These are phyloP conservation scores for Zizania latifolia DNA, from an alignment of 176 grass and related monocot species.

Conservation along the genomic window DNA sequence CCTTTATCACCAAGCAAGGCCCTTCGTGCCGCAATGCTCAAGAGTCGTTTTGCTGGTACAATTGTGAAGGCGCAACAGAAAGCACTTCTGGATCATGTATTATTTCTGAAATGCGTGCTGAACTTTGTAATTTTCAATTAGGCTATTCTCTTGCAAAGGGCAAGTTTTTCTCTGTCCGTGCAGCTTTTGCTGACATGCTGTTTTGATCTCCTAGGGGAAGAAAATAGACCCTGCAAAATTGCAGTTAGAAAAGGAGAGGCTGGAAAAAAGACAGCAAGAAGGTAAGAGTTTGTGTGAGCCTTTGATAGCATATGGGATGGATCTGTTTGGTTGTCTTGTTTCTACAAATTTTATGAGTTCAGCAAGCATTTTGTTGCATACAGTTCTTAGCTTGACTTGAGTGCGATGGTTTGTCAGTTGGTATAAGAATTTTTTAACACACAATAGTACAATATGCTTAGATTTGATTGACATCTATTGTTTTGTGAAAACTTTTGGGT, in stretches of 20 bases:
- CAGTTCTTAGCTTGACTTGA: neutral
- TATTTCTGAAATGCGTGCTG: slow-evolving; percentile 17
- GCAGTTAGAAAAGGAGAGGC: slow-evolving; percentile 64
- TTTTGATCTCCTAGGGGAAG: slow-evolving; percentile 41
- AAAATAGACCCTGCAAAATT: slow-evolving; percentile 67
- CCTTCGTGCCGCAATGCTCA: slow-evolving; percentile 76
- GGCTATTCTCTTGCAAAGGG: slow-evolving; percentile 7
- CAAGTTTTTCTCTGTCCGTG: neutral
- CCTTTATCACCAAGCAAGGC: slow-evolving; percentile 73
- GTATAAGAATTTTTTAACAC: neutral
- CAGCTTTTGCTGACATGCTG: slow-evolving; percentile 12
- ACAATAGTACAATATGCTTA: neutral
- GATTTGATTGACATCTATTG: neutral
- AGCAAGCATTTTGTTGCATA: neutral
- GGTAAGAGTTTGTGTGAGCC: slow-evolving; percentile 31
- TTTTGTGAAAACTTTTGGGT: neutral
- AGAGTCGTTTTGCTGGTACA: slow-evolving; percentile 73
- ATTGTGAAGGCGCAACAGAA: slow-evolving; percentile 79
- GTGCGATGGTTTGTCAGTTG: neutral
- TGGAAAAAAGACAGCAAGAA: slow-evolving; percentile 79
- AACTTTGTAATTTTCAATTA: slow-evolving; percentile 7
- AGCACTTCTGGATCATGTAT: slow-evolving; percentile 72
- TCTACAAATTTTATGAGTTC: neutral
- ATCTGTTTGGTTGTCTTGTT: neutral
- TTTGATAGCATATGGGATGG: neutral